Base-by-base conservation (phyloP, 1,284 basidiomycete species). In the Caloboletus inedulis region DNA sequence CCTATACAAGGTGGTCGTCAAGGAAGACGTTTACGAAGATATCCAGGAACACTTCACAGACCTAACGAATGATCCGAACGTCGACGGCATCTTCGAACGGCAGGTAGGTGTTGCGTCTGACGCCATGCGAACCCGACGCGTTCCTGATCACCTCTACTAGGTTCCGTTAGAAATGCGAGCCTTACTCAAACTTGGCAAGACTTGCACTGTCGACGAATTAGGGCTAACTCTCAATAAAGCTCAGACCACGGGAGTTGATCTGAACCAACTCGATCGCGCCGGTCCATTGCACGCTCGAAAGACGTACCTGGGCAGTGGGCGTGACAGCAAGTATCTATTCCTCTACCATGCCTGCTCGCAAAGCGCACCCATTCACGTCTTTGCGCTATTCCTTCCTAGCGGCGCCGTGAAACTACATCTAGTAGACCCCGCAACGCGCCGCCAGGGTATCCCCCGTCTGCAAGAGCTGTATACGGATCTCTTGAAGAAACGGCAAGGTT, bases 21-120 rank as follows among this genome's bases (percentile, higher is more conserved):
- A 87, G 35, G 97, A 99, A 69, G 86, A 89, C 4, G 72, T 87
- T 14, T 99, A 88, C 69, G 77, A 89, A 31, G 85, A 91, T 40
- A 90, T 89, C 27, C 89, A 94, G 61, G 86, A 91, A 51, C 91
- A 97, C 67, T 98, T 98, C 65, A 88, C 93, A 31, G 87, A 92
- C 62, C 78, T 99, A 49, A 91, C 87, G 57, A 98, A 97, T 68
- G 91, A 96, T 63, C 91, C 95, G 0, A 94, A 93, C 65, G 92
- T 98, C 8, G 94, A 98, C 60, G 94, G 94, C 2, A 90, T 98
- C 2, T 99, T 89, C 65, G 97, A 99, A 72, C 79, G 89, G 35
- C 93, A 98, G 78, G 91, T 90, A 58, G 52, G 72, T 53, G 21
- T 21, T 46, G 14, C 19, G 13, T 29, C 3, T 13, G 16, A 2